Conservation (phyloP, 1,284 basidiomycete genomes). For the Mycena sp. region DNA sequence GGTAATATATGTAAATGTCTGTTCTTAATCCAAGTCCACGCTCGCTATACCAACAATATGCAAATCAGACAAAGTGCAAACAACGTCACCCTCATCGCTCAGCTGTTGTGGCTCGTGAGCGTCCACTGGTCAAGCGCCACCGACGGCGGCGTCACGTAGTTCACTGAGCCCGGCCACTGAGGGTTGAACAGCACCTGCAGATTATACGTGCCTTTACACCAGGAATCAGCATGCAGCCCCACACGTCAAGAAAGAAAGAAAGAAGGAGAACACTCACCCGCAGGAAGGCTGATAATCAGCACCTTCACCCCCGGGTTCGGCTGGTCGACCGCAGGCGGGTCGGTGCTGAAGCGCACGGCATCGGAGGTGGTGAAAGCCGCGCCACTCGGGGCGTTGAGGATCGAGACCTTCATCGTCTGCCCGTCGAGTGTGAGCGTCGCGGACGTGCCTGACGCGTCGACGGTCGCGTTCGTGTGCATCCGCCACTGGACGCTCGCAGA, state of each 20-base stretch:
- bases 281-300: constrained; percentile 69
- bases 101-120: constrained; percentile 74
- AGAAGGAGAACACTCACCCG: constrained; percentile 53
- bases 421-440: constrained; percentile 44
- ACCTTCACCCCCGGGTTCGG: constrained; percentile 77
- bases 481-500: constrained; percentile 82
- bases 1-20: too few relatives aligned
- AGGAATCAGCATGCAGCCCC: background rate
- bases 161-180: constrained; percentile 62
- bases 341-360: constrained; percentile 58
- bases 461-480: constrained; percentile 92
- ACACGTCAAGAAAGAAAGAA: background rate
- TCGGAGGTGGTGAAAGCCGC: constrained; percentile 53
- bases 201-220: constrained; percentile 49
- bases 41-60: too few relatives aligned
- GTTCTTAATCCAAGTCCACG: too few relatives aligned
- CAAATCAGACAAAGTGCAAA: too few relatives aligned
- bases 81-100: background rate
- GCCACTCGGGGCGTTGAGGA: constrained; percentile 60
- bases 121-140: constrained; percentile 79
- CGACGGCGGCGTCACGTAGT: constrained; percentile 70
- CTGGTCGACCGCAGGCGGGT: constrained; percentile 71
- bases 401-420: constrained; percentile 58
- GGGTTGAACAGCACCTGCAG: constrained; percentile 80
- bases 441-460: constrained; percentile 40